phyloP scores from a whole-genome alignment of 2,329 filamentous ascomycete genomes.

The Tolypocladium sp. region DNA sequence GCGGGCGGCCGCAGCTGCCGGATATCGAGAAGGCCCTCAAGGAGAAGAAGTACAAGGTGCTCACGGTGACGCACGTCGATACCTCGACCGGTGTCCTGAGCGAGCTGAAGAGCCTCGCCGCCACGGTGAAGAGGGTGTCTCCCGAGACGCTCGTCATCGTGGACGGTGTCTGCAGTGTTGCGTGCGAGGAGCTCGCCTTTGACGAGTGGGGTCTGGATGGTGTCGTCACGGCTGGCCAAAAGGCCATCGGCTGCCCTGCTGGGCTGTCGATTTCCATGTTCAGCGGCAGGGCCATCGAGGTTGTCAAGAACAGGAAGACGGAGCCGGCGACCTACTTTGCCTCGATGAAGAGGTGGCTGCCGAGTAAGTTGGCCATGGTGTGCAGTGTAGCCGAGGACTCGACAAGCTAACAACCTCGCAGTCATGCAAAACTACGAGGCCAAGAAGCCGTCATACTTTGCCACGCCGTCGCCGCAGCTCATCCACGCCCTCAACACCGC shows the following conservation, averaged over 20 bases:
- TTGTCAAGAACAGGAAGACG: slow-evolving; percentile 70
- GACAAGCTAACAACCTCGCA: slow-evolving; percentile 18
- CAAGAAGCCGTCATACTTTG: slow-evolving; percentile 96
- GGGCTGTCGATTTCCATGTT: slow-evolving; percentile 92
- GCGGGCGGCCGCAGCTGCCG: slow-evolving; percentile 73
- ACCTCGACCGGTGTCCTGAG: slow-evolving; percentile 94
- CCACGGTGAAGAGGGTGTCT: slow-evolving; percentile 76
- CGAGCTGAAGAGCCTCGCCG: slow-evolving; percentile 76
- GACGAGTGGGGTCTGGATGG: slow-evolving; percentile 91
- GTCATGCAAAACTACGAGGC: slow-evolving; percentile 99
- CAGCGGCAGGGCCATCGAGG: slow-evolving; percentile 77
- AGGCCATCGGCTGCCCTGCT: slow-evolving; percentile 91
- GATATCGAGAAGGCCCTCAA: slow-evolving; percentile 84
- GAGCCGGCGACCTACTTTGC: slow-evolving; percentile 86
- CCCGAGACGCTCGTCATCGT: slow-evolving; percentile 88
- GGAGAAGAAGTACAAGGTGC: slow-evolving; percentile 85
- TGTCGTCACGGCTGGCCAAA: slow-evolving; percentile 90
- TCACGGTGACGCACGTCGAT: slow-evolving; percentile 95
- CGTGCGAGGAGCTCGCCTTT: slow-evolving; percentile 90
- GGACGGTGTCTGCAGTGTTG: slow-evolving; percentile 95
- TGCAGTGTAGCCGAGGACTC: not conserved
- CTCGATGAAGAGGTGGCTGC: slow-evolving; percentile 94
- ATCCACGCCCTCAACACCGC: slow-evolving; percentile 87
- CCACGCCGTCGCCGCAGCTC: slow-evolving; percentile 89
- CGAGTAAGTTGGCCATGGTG: slow-evolving; percentile 47